Conservation (phyloP, 176 grass and related monocot genomes). For the Rhynchospora breviuscula region DNA sequence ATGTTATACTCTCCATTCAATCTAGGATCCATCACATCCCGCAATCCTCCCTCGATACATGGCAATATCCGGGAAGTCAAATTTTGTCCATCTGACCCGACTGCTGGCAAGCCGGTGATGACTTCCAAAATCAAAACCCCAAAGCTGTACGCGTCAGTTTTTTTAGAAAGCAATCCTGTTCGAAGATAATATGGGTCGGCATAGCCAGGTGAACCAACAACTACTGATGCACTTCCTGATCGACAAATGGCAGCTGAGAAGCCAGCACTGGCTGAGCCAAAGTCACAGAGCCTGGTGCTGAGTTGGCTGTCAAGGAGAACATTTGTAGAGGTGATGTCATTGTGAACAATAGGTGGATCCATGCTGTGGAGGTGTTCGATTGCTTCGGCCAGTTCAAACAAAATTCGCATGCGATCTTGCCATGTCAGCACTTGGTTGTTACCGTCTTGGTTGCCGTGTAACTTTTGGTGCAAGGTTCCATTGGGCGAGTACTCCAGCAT, state of each 20-base stretch:
- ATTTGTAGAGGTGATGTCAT: slow-evolving; percentile 79
- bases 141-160: slow-evolving; percentile 80
- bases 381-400: slow-evolving; percentile 60
- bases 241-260: slow-evolving; percentile 58
- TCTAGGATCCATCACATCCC: slow-evolving; percentile 42
- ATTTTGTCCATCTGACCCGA: slow-evolving; percentile 26
- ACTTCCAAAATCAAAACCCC: slow-evolving; percentile 67
- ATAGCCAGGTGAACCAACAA: slow-evolving; percentile 80
- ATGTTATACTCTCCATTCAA: slow-evolving; percentile 29
- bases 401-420: slow-evolving; percentile 45
- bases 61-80: slow-evolving; percentile 38
- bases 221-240: slow-evolving; percentile 17
- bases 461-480: slow-evolving; percentile 58
- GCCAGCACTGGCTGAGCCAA: slow-evolving; percentile 63
- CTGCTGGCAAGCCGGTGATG: slow-evolving; percentile 55
- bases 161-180: slow-evolving; percentile 71
- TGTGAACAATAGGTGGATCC: slow-evolving; percentile 54
- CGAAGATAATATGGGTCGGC: slow-evolving; percentile 79
- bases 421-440: slow-evolving; percentile 31
- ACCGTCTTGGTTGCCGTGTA: slow-evolving; percentile 22
- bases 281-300: slow-evolving; percentile 59
- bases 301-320: slow-evolving; percentile 45
- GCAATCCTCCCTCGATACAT: slow-evolving; percentile 15
- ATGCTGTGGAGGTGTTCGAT: slow-evolving; percentile 64
- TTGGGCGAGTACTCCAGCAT: slow-evolving; percentile 67